Evolutionary conservation across 1,284 basidiomycete genomes (phyloP), one percentile per base, ranked within the genome.

Genomic region (Heterobasidion annosum): DNA sequence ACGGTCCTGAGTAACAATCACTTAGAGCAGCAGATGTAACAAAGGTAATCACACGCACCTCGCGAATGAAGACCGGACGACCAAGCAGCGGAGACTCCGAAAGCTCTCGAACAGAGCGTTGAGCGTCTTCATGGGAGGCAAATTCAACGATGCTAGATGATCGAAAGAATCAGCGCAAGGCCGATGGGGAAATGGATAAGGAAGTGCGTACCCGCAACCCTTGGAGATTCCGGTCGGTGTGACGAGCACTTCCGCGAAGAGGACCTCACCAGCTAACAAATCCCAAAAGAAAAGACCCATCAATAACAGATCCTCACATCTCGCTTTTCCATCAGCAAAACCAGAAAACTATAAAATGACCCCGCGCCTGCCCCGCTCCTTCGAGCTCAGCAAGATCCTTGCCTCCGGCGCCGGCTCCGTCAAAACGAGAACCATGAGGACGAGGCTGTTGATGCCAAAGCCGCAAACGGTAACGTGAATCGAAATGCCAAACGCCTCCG

Each of bases 191-290:
- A 47, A 13, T 35, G 46, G 8, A 35, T 37, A 19, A 52, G 18
- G 12, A 25, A 4, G 3, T 25, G 81, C 93, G 74, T 66, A 96
- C 93, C 93, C 94, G 84, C 96, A 98, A 69, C 95, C 96, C 72
- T 98, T 99, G 48, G 94, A 97, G 59, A 95, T 84, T 55, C 96
- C 96, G 43, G 91, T 95, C 8, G 96, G 96, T 8, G 96, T 96
- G 62, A 94, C 78, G 65, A 99, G 83, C 61, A 99, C 93, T 82
- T 99, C 96, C 77, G 96, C 91, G 82, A 98, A 98, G 69, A 96
- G 86, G 67, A 98, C 94, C 78, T 95, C 89, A 76, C 92, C 92
- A 87, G 89, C 92, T 94, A 82, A 78, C 78, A 78, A 40, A 82
- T 75, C 81, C 82, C 81, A 82, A 84, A 81, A 76, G 73, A 89